A percentile compares a stretch with the other conserved stretches of the same genome.
phyloP scores from a whole-genome alignment of 106 monocot genomes.

The Allium sativum region DNA sequence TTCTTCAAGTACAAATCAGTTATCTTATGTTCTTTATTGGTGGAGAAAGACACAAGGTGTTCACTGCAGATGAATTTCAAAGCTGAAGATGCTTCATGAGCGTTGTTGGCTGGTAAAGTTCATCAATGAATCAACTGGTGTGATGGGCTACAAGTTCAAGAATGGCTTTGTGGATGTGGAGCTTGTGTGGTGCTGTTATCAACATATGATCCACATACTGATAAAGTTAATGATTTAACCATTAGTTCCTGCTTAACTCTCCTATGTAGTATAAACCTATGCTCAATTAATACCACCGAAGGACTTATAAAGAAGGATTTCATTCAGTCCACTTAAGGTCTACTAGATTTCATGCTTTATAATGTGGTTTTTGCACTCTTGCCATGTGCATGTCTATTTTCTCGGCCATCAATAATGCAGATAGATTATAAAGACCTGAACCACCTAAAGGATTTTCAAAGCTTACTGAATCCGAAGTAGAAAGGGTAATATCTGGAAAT shows the following conservation, averaged over 20 bases:
- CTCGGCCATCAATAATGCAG: conserved; percentile 49
- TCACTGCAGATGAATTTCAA: too few relatives aligned
- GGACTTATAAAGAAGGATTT: conserved; percentile 61
- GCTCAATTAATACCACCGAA: conserved; percentile 66
- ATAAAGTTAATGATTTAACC: conserved; percentile 30
- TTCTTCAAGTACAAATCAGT: too few relatives aligned
- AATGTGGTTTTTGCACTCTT: conserved; percentile 89
- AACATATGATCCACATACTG: conserved; percentile 33
- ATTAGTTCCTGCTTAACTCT: too few relatives aligned
- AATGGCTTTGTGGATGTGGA: conserved; percentile 94
- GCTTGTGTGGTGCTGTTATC: conserved; percentile 79
- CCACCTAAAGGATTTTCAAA: too few relatives aligned
- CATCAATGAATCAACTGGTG: too few relatives aligned
- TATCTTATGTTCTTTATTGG: too few relatives aligned
- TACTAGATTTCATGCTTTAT: conserved; percentile 79
- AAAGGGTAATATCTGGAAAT: conserved; percentile 10
- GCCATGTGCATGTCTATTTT: conserved; percentile 89
- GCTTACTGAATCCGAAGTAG: too few relatives aligned
- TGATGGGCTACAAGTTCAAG: too few relatives aligned
- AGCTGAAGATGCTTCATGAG: too few relatives aligned
- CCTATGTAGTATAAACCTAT: conserved; percentile 47
- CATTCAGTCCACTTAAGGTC: conserved; percentile 64
- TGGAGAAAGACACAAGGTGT: too few relatives aligned
- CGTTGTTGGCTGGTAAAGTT: too few relatives aligned
- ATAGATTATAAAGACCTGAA: too few relatives aligned